Evolutionary conservation across 108 stramenopile species (phyloP), one percentile per base, ranked within the genome.

Genomic region (Cyclotella kingstonii): DNA sequence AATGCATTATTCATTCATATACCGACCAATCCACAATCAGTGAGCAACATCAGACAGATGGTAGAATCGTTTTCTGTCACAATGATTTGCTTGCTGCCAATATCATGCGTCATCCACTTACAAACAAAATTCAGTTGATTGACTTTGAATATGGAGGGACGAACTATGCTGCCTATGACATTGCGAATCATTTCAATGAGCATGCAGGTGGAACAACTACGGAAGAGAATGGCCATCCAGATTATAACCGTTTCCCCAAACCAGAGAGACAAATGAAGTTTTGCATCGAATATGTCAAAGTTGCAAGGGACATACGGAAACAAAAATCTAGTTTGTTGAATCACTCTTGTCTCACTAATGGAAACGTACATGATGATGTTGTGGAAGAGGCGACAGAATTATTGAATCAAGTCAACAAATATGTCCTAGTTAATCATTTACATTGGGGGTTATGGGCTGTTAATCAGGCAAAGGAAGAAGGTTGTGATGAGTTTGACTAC

Each of bases 171-270:
- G 73, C 84, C 7, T 95, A 87, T 73, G 94, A 95, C 43, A 79
- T 95, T 60, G 94, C 94, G 48, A 95, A 95, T 68, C 94, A 95
- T 65, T 90, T 89, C 44, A 91, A 91, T 63, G 93, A 95, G 57
- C 86, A 78, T 74, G 90, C 90, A 4, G 90, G 90, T 17, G 93
- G 93, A 2, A 71, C 75, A 0, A 65, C 50, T 25, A 34, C 63
- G 4, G 60, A 76, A 50, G 79, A 82, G 22, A 60, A 77, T 68
- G 73, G 79, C 10, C 68, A 79, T 10, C 76, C 91, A 7, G 67
- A 93, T 51, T 89, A 93, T 57, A 21, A 53, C 1, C 35, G 52
- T 35, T 84, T 86, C 50, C 90, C 90, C 14, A 51, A 66, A 3
- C 14, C 21, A 10, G 69, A 68, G 2, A 18, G 56, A 15, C 87